Conservation (phyloP, 2,329 filamentous ascomycete species). For the Aspergillus quadrilineatus region DNA sequence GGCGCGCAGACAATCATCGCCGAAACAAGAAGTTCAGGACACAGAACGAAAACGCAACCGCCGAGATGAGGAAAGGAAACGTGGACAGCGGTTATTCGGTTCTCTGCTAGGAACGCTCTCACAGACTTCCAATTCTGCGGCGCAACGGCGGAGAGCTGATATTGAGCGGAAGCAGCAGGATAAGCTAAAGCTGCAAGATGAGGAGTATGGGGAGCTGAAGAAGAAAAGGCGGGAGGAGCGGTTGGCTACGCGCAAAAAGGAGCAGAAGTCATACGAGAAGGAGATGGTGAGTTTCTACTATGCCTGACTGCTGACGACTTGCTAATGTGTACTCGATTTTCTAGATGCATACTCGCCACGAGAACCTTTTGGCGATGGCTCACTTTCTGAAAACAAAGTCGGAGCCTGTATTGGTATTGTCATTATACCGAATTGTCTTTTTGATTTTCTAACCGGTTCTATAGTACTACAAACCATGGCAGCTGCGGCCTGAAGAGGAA, state of each 20-base stretch:
- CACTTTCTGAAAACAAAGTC: conserved; percentile 70
- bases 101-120: conserved; percentile 75
- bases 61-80: conserved; percentile 74
- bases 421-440: neutral
- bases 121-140: conserved; percentile 64
- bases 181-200: conserved; percentile 72
- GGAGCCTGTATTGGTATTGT: conserved; percentile 70
- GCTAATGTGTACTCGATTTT: neutral
- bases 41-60: conserved; percentile 29
- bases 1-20: conserved; percentile 26
- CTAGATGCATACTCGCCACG: conserved; percentile 73
- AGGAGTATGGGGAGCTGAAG: conserved; percentile 68
- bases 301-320: neutral
- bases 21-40: conserved; percentile 21
- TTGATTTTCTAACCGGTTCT: neutral
- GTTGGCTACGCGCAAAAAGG: conserved; percentile 59
- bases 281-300: conserved; percentile 61
- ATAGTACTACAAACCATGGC: conserved; percentile 85
- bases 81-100: conserved; percentile 82
- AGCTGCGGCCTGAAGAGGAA: conserved; percentile 68
- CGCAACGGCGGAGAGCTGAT: conserved; percentile 69
- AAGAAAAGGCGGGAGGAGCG: conserved; percentile 65
- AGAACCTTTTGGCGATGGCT: conserved; percentile 69
- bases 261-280: conserved; percentile 74
- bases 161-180: conserved; percentile 80